These are phyloP conservation scores for Xylariaceae sp. DNA, from an alignment of 2,329 filamentous ascomycete species.

Conservation along the genomic window DNA sequence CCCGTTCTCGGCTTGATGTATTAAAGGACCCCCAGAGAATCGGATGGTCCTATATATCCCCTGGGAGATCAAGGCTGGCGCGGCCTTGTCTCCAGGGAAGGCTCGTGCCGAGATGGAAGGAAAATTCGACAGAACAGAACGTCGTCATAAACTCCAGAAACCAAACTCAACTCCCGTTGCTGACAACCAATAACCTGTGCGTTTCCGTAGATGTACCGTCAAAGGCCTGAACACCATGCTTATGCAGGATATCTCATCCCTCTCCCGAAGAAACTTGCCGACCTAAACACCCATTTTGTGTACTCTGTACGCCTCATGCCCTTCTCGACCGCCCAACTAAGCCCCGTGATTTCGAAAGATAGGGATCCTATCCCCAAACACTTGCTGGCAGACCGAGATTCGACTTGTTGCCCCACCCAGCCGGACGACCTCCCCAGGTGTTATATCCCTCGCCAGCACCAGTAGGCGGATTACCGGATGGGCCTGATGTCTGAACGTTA, in stretches of 20 bases:
- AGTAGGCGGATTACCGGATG: conserved; percentile 50
- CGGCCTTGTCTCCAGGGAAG: too few relatives aligned
- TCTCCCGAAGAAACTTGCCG: conserved; percentile 26
- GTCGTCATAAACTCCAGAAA: conserved; percentile 17
- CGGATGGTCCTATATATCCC: too few relatives aligned
- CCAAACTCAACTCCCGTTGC: conserved; percentile 13
- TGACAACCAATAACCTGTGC: conserved; percentile 16
- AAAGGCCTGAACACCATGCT: conserved; percentile 34
- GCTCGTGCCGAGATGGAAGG: too few relatives aligned
- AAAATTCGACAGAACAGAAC: conserved; percentile 8
- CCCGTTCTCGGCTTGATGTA: too few relatives aligned
- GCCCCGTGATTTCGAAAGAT: conserved; percentile 7
- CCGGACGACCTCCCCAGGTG: conserved; percentile 74
- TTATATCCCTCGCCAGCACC: conserved; percentile 44
- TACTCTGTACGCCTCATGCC: conserved; percentile 13
- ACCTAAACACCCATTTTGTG: conserved; percentile 31
- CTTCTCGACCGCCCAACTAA: conserved; percentile 3
- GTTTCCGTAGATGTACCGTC: conserved; percentile 27
- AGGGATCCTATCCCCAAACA: conserved; percentile 75
- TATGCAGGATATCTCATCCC: conserved; percentile 31
- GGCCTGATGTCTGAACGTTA: conserved; percentile 41
- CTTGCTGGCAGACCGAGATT: conserved; percentile 82
- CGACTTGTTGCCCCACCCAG: conserved; percentile 80
- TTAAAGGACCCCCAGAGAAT: too few relatives aligned
- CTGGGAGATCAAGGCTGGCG: too few relatives aligned